A percentile compares a stretch with the other conserved stretches of the same genome.
Conservation (phyloP, 2,329 filamentous ascomycete genomes). For the Phialemonium atrogriseum region DNA sequence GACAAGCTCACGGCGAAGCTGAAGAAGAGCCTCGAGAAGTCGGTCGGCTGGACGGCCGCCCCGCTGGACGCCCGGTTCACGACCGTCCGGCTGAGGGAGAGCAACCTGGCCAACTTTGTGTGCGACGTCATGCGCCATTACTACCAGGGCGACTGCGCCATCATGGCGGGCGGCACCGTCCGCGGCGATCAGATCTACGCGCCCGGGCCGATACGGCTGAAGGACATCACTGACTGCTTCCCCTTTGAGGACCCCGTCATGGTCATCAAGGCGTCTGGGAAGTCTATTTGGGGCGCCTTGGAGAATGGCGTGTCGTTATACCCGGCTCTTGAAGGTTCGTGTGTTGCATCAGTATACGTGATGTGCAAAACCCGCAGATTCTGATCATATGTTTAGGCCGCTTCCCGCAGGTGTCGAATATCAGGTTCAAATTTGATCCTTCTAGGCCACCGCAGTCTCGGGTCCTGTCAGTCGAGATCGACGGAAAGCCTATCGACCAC, state of each 20-base stretch:
- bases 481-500: constrained; percentile 50
- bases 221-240: constrained; percentile 82
- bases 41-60: constrained; percentile 72
- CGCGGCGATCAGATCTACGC: constrained; percentile 84
- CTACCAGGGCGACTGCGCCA: constrained; percentile 69
- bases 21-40: constrained; percentile 69
- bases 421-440: constrained; percentile 65
- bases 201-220: constrained; percentile 66
- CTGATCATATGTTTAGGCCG: constrained; percentile 31
- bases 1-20: constrained; percentile 63
- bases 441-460: constrained; percentile 50
- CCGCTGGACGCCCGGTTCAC: constrained; percentile 82
- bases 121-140: constrained; percentile 85
- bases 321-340: constrained; percentile 66
- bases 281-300: constrained; percentile 67
- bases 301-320: constrained; percentile 78
- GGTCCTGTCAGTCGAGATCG: constrained; percentile 54
- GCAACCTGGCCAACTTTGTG: constrained; percentile 84
- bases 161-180: constrained; percentile 82
- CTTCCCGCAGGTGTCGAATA: constrained; percentile 82
- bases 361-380: not conserved
- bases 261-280: constrained; percentile 62
- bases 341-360: constrained; percentile 4
- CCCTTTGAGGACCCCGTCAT: constrained; percentile 89
- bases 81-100: constrained; percentile 68